A percentile compares a stretch with the other conserved stretches of the same genome.
Evolutionary conservation across 83 land plant genomes (phyloP).

Genomic region (Isoetes engelmannii): DNA sequence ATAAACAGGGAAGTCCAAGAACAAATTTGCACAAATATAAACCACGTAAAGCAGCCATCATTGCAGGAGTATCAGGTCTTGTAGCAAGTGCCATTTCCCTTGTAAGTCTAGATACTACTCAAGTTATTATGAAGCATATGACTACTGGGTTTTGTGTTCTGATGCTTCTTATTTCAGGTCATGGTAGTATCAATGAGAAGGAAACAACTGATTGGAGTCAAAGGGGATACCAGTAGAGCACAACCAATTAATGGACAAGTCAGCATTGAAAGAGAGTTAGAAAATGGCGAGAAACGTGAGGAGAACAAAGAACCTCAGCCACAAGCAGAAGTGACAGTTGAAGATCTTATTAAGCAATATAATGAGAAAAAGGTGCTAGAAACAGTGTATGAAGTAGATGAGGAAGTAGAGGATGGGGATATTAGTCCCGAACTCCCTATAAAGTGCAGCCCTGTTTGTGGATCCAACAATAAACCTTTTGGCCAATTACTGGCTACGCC

Average conservation of each 20-base stretch:
- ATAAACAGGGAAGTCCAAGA: constrained; percentile 13
- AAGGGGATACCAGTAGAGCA: neutral
- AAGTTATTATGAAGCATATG: neutral
- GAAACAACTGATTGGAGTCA: neutral
- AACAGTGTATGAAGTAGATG: constrained; percentile 33
- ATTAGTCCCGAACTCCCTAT: constrained; percentile 8
- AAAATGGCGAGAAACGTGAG: neutral
- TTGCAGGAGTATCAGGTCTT: constrained; percentile 28
- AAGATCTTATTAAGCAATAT: constrained; percentile 23
- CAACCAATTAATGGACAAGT: neutral
- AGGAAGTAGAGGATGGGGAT: constrained; percentile 12
- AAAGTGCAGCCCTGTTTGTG: constrained; percentile 24
- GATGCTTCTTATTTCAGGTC: constrained; percentile 11
- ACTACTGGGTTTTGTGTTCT: too few species aligned
- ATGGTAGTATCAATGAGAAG: constrained; percentile 17
- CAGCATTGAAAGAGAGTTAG: neutral
- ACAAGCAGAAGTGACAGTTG: constrained; percentile 9
- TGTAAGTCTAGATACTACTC: constrained; percentile 1
- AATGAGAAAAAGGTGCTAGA: constrained; percentile 24
- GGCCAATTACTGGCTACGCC: constrained; percentile 18
- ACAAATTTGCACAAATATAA: neutral
- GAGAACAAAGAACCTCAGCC: neutral
- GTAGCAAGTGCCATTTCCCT: constrained; percentile 20
- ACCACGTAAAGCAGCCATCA: constrained; percentile 13
- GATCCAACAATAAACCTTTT: constrained; percentile 5